Percentiles rank a stretch among this genome's conserved stretches.
Conservation (phyloP, 495 filamentous ascomycete species). For the Xylaria castorea region DNA sequence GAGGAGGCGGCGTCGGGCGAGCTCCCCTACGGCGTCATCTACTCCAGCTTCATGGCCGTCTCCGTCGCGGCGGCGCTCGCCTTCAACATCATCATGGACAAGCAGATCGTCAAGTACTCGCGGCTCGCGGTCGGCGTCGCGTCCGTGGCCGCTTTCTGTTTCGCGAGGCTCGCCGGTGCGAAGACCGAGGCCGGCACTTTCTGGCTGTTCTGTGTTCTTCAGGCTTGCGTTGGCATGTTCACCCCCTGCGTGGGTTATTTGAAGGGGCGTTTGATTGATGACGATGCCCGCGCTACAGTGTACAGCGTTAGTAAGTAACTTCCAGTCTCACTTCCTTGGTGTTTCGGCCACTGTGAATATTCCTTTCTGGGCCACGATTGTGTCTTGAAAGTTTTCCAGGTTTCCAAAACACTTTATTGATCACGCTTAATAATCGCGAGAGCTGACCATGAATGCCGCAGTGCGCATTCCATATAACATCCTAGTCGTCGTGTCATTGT, state of each 20-base stretch:
- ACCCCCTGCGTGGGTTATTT: conserved; percentile 59
- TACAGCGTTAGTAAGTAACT: conserved; percentile 49
- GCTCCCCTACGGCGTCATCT: conserved; percentile 64
- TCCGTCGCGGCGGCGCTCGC: conserved; percentile 57
- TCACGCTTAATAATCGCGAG: background rate
- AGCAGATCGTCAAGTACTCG: conserved; percentile 35
- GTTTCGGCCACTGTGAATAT: background rate
- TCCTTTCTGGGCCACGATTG: background rate
- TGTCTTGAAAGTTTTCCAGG: background rate
- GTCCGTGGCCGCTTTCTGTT: conserved; percentile 45
- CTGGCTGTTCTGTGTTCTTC: conserved; percentile 61
- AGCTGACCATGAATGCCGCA: background rate
- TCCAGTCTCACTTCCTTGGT: background rate
- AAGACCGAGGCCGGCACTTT: conserved; percentile 53
- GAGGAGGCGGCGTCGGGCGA: conserved; percentile 24
- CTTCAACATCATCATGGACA: conserved; percentile 50
- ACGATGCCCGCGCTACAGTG: conserved; percentile 56
- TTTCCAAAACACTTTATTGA: background rate
- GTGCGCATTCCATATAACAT: conserved; percentile 61
- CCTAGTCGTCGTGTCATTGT: conserved; percentile 58
- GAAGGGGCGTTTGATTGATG: conserved; percentile 57
- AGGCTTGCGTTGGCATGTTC: conserved; percentile 61
- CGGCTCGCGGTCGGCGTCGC: conserved; percentile 47
- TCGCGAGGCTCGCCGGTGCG: conserved; percentile 48
- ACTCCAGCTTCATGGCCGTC: conserved; percentile 62